Base-by-base conservation (phyloP, 1,284 basidiomycete genomes). In the Ustilago cynodontis region DNA sequence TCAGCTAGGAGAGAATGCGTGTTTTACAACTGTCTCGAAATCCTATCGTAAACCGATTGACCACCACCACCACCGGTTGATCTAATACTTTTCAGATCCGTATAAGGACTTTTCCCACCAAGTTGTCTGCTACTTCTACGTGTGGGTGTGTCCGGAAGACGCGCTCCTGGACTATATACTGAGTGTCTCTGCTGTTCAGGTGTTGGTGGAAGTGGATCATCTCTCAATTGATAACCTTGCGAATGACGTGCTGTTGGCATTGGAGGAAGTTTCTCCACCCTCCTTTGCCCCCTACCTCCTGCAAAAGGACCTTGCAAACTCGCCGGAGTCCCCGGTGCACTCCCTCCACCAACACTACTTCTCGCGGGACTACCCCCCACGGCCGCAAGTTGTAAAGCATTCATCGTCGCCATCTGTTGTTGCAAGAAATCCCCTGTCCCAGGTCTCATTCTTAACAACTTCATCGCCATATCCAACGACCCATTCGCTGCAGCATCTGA, bases 381-480 rank as follows among this genome's bases (percentile, higher is more conserved):
- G 2, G 76, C 76, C 1, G 71, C 71, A 3, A 60, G 28, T 54
- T 72, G 68, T 6, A 82, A 51, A 49, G 78, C 61, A 51, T 82
- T 65, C 73, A 82, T 76, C 33, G 80, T 80, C 11, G 71, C 73
- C 65, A 80, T 77, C 67, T 82, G 80, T 68, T 82, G 79, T 43
- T 80, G 65, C 59, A 82, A 56, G 39, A 81, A 82, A 33, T 82
- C 81, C 16, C 79, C 78, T 22, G 81, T 81, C 29, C 79, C 81
- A 11, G 81, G 81, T 7, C 81, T 69, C 79, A 81, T 81, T 31
- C 81, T 66, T 26, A 82, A 53, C 53, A 82, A 65, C 63, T 77
- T 77, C 81, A 82, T 82, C 20, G 80, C 80, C 80, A 82, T 82
- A 52, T 82, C 78, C 41, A 76, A 41, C 11, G 56, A 53, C 14